These are phyloP conservation scores for Metroxylon sagu DNA, from an alignment of 176 grass and related monocot species.

Conservation along the genomic window DNA sequence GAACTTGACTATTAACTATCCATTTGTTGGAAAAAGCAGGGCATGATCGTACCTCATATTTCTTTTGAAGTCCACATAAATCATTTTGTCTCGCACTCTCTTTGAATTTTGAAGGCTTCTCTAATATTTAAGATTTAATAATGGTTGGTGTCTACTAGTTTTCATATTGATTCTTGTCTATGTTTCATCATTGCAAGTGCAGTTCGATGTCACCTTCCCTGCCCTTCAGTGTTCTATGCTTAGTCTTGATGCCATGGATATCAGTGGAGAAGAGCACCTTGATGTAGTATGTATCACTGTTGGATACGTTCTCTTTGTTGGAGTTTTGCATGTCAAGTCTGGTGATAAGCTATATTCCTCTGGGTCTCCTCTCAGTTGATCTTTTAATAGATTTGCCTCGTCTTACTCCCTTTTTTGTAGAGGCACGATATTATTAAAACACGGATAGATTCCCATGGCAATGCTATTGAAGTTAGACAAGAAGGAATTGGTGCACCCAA, in stretches of 20 bases:
- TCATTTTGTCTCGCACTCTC: no score
- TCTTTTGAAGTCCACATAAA: no score
- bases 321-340: neutral
- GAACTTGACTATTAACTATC: no score
- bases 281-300: slow-evolving; percentile 56
- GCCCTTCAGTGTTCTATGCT: slow-evolving; percentile 94
- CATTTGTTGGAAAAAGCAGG: no score
- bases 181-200: slow-evolving; percentile 35
- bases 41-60: no score
- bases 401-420: slow-evolving; percentile 39
- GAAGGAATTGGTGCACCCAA: slow-evolving; percentile 79
- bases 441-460: slow-evolving; percentile 74
- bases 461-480: slow-evolving; percentile 75
- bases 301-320: neutral
- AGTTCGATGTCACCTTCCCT: slow-evolving; percentile 95
- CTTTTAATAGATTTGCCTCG: slow-evolving; percentile 2
- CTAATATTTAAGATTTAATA: no score
- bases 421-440: slow-evolving; percentile 93
- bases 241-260: slow-evolving; percentile 90
- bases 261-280: slow-evolving; percentile 92
- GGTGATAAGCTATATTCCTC: neutral
- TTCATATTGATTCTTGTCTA: neutral
- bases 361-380: neutral
- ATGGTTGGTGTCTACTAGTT: no score
- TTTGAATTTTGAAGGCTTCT: no score